Conservation (phyloP, 768 basidiomycete species). For the Lactarius hatsudake region DNA sequence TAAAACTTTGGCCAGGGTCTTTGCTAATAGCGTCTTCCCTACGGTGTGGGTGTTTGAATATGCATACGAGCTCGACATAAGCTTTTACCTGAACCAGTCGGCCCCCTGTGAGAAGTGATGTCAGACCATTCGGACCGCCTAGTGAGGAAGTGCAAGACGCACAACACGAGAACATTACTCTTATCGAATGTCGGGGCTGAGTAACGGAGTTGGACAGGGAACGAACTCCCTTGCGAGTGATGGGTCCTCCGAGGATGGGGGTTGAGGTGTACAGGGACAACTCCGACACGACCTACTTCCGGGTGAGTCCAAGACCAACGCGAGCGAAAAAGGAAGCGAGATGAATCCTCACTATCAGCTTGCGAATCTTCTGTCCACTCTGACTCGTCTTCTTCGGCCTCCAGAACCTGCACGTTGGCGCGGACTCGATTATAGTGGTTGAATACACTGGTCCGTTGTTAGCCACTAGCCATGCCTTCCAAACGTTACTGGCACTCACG, state of each 20-base stretch:
- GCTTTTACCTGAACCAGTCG: slow-evolving; percentile 74
- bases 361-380: slow-evolving; percentile 32
- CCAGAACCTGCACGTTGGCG: slow-evolving; percentile 56
- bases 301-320: neutral
- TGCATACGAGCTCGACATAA: slow-evolving; percentile 1
- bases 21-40: slow-evolving; percentile 91
- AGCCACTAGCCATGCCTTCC: neutral
- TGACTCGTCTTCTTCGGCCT: slow-evolving; percentile 36
- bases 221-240: slow-evolving; percentile 1
- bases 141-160: slow-evolving; percentile 33
- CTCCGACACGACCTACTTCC: slow-evolving; percentile 32
- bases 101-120: slow-evolving; percentile 49
- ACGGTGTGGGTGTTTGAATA: slow-evolving; percentile 17
- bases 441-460: slow-evolving; percentile 60
- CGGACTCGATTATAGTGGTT: slow-evolving; percentile 92
- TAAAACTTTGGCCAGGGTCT: slow-evolving; percentile 84
- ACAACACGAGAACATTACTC: slow-evolving; percentile 94
- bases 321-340: neutral
- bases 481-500: slow-evolving; percentile 54
- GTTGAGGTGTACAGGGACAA: slow-evolving; percentile 55
- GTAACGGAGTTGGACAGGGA: slow-evolving; percentile 42
- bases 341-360: slow-evolving; percentile 34
- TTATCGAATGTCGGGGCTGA: slow-evolving; percentile 76
- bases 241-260: slow-evolving; percentile 47
- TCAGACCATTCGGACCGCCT: neutral